A percentile compares a stretch with the other conserved stretches of the same genome.
Evolutionary conservation across 148 eudicot species (phyloP).

Genomic region (Nyssa sinensis): DNA sequence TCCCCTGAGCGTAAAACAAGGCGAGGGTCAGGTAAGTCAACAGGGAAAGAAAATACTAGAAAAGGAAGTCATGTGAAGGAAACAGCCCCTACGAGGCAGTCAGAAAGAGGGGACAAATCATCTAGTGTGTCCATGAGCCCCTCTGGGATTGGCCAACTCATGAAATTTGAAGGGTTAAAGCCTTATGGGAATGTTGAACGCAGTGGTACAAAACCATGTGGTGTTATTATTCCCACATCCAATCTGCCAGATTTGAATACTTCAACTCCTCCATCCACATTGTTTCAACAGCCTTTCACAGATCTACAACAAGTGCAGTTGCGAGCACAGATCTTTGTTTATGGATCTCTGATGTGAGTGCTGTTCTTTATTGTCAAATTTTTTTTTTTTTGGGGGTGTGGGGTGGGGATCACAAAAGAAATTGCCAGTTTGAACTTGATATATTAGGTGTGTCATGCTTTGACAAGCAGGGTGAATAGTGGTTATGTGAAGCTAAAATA

Average conservation of each 20-base stretch:
- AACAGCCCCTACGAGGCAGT: conserved; percentile 23
- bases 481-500: background rate
- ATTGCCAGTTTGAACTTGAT: too few species aligned
- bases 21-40: conserved; percentile 53
- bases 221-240: conserved; percentile 37
- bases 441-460: background rate
- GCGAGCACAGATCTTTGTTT: conserved; percentile 98
- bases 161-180: conserved; percentile 44
- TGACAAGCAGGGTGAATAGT: background rate
- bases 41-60: conserved; percentile 47
- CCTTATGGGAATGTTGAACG: conserved; percentile 31
- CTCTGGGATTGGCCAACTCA: conserved; percentile 33
- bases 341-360: conserved; percentile 94
- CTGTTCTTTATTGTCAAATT: background rate
- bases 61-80: conserved; percentile 52
- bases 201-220: conserved; percentile 35
- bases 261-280: conserved; percentile 36
- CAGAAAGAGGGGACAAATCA: conserved; percentile 34
- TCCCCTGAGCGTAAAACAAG: conserved; percentile 62
- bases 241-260: conserved; percentile 59
- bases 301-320: conserved; percentile 93
- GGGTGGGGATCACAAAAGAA: background rate
- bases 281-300: conserved; percentile 72
- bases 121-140: conserved; percentile 23
- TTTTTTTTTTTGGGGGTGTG: too few species aligned